phyloP scores from a whole-genome alignment of 805 yeast genomes.

The Candida berthetii region DNA sequence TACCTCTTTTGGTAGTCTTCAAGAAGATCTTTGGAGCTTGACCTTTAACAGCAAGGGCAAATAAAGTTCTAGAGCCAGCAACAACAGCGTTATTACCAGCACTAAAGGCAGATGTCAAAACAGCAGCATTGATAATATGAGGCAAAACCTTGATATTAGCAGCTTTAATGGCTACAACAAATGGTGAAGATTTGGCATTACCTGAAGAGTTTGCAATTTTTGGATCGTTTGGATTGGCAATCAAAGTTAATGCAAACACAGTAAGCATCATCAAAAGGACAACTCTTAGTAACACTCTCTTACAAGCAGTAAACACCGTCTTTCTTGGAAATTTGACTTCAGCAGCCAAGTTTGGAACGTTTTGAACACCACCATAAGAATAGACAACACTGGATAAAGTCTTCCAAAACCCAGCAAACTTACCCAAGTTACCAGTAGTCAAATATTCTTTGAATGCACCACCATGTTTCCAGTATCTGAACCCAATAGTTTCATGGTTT shows the following conservation, averaged over 20 bases:
- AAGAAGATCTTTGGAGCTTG: conserved; percentile 24
- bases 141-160: conserved; percentile 32
- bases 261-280: conserved; percentile 18
- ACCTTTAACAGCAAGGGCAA: conserved; percentile 25
- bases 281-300: conserved; percentile 20
- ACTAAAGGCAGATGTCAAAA: conserved; percentile 29
- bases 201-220: conserved; percentile 21
- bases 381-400: conserved; percentile 30
- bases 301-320: conserved; percentile 22
- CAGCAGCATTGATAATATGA: conserved; percentile 27
- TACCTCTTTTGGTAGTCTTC: conserved; percentile 21
- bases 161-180: conserved; percentile 35
- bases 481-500: conserved; percentile 25
- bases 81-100: conserved; percentile 23
- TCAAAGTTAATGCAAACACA: conserved; percentile 22
- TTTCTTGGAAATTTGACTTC: conserved; percentile 26
- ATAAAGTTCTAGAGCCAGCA: conserved; percentile 23
- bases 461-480: conserved; percentile 34
- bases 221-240: conserved; percentile 21
- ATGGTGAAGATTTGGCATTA: conserved; percentile 24
- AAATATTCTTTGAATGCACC: conserved; percentile 22
- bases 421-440: conserved; percentile 12
- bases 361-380: conserved; percentile 29
- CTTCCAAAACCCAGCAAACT: conserved; percentile 21
- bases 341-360: conserved; percentile 37